Base-by-base conservation (phyloP, 2,329 filamentous ascomycete genomes). In the Cryoendolithus antarcticus region DNA sequence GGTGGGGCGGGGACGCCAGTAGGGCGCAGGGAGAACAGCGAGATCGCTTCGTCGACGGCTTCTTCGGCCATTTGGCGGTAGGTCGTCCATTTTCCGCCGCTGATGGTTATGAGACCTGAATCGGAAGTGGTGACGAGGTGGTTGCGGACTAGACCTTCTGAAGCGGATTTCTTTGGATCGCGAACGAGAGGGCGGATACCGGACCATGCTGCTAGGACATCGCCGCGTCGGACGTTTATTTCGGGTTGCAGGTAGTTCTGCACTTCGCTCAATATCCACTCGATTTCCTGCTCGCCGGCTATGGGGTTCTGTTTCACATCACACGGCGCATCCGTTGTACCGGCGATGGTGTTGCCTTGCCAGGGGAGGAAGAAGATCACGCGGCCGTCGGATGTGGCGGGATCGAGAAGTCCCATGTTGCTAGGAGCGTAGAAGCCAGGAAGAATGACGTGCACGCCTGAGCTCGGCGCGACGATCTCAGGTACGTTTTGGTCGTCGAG, bases 11-110 rank as follows among this genome's bases (percentile, higher is more conserved):
- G 50, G 28, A 80, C 62, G 10, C 76, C 65, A 35, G 65, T 66
- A 3, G 80, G 64, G 38, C 70, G 59, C 29, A 91, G 71, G 6
- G 67, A 63, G 61, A 86, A 89, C 43, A 74, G 68, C 38, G 72
- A 67, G 58, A 91, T 72, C 7, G 85, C 82, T 53, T 82, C 79
- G 53, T 93, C 84, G 32, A 93, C 84, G 33, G 82, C 82, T 58
- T 93, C 84, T 62, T 93, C 84, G 13, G 85, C 83, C 86, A 93
- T 93, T 61, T 93, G 83, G 41, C 86, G 80, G 64, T 93, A 93
- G 1, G 86, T 93, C 2, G 86, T 93, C 86, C 86, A 40, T 64
- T 93, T 93, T 35, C 86, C 86, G 50, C 86, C 86, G 21, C 84
- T 84, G 55, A 84, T 88, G 28, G 86, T 93, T 48, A 93, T 65